Base-by-base conservation (phyloP, 1,284 basidiomycete genomes). In the Cutaneotrichosporon cavernicola region DNA sequence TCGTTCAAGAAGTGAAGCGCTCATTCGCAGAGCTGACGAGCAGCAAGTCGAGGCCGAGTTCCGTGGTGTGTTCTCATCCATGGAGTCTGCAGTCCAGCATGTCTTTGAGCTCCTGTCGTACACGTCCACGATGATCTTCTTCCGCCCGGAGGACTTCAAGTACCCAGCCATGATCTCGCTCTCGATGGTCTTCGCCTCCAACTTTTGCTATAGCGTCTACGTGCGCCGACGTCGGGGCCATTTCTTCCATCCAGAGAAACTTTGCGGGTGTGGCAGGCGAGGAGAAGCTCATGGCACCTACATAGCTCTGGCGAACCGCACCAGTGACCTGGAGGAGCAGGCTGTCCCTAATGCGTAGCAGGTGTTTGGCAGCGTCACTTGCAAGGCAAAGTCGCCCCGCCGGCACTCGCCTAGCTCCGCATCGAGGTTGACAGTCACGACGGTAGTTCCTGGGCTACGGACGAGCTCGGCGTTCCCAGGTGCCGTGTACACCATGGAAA, bases 401-500 rank as follows among this genome's bases (percentile, higher is more conserved):
- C 49, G 52, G 5, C 36, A 40, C 1, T 32, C n/a, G 8, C 52
- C n/a, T 0, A 34, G 40, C 4, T 61, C 56, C 2, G 60, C 53
- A 13, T 66, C 62, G 21, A 66, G 62, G 53, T 66, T 66, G 60
- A 66, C 51, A 0, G 65, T 66, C 5, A 64, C 62, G 2, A 66
- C 53, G 9, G 21, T 14, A 0, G 65, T 66, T 13, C 38, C 30
- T 5, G 34, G 21, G 4, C 36, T 43, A 2, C 65, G 56, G 3
- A 62, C 65, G n/a, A 58, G 60, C n/a, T 64, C 62, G 1, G 65
- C 52, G n/a, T 66, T 64, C n/a, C 56, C 65, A 0, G 65, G 62
- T 1, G 65, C 65, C 0, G 62, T 62, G 40, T 66, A 66, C 18
- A 66, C 65, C 4, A 64, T 60, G 6, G 62, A 58, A 22, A 56